Evolutionary conservation across 441 rosid genomes (phyloP).

Genomic region (Erodium moschatum): DNA sequence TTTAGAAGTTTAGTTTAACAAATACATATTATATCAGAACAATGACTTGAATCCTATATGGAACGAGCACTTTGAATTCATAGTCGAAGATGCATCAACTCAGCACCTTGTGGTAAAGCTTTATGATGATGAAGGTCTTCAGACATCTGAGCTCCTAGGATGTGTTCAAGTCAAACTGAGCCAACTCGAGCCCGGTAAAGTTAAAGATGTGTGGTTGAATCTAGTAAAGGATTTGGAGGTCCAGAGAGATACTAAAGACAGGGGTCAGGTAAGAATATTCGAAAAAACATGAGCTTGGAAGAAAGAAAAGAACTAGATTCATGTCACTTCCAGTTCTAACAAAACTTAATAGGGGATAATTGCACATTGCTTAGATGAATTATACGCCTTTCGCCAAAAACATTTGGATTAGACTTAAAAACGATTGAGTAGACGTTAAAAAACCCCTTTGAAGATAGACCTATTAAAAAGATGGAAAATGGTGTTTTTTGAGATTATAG

Average conservation of each 20-base stretch:
- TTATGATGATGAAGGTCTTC: slow-evolving; percentile 82
- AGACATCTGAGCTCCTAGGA: slow-evolving; percentile 70
- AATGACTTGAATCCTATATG: slow-evolving; percentile 68
- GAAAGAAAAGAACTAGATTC: background rate
- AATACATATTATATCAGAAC: slow-evolving; percentile 33
- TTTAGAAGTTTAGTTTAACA: background rate
- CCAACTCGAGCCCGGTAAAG: slow-evolving; percentile 79
- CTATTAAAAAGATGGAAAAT: too few relatives aligned
- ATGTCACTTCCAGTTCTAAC: background rate
- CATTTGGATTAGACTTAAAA: too few relatives aligned
- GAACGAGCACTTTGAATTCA: slow-evolving; percentile 44
- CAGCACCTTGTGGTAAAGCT: slow-evolving; percentile 70
- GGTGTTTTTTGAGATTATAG: too few relatives aligned
- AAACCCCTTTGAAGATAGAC: too few relatives aligned
- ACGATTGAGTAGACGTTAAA: too few relatives aligned
- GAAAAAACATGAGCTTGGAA: background rate
- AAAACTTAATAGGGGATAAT: too few relatives aligned
- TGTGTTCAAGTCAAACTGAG: slow-evolving; percentile 55
- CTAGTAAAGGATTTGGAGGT: slow-evolving; percentile 77
- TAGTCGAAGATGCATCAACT: slow-evolving; percentile 69
- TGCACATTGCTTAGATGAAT: too few relatives aligned
- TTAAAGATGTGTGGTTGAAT: slow-evolving; percentile 75
- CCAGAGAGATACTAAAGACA: slow-evolving; percentile 78
- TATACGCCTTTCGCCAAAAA: too few relatives aligned
- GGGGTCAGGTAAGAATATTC: slow-evolving; percentile 56